A percentile compares a stretch with the other conserved stretches of the same genome.
Conservation (phyloP, 2,329 filamentous ascomycete genomes). For the Xylariaceae sp. region DNA sequence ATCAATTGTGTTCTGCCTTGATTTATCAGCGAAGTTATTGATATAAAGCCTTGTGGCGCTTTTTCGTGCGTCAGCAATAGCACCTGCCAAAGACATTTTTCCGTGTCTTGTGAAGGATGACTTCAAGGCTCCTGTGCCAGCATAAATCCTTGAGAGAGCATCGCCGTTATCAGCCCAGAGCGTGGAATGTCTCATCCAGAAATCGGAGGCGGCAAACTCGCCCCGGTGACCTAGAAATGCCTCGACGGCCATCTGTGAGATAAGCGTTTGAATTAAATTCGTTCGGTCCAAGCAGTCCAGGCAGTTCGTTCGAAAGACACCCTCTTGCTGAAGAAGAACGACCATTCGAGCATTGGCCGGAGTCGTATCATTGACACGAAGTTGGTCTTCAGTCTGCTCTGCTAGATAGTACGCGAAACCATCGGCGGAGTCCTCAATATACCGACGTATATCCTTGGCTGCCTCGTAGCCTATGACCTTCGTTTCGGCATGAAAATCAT, state of each 20-base stretch:
- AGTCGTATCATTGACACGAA: slow-evolving; percentile 35
- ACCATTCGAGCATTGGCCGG: slow-evolving; percentile 46
- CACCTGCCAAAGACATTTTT: slow-evolving; percentile 92
- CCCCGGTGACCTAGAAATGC: slow-evolving; percentile 72
- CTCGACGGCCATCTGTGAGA: slow-evolving; percentile 90
- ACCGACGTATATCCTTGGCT: slow-evolving; percentile 75
- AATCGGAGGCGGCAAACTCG: slow-evolving; percentile 68
- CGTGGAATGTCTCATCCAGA: slow-evolving; percentile 88
- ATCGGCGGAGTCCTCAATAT: slow-evolving; percentile 75
- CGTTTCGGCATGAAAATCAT: slow-evolving; percentile 95
- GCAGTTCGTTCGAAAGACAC: slow-evolving; percentile 94
- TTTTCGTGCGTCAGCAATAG: slow-evolving; percentile 91
- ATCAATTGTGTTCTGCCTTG: slow-evolving; percentile 90
- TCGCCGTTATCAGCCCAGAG: slow-evolving; percentile 98
- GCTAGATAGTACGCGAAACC: slow-evolving; percentile 91
- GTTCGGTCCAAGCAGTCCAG: slow-evolving; percentile 94
- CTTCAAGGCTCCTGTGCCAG: slow-evolving; percentile 91
- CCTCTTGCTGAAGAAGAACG: slow-evolving; percentile 83
- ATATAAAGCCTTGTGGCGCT: slow-evolving; percentile 92
- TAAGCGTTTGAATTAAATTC: slow-evolving; percentile 91
- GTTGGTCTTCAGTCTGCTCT: slow-evolving; percentile 61
- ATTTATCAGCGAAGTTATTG: slow-evolving; percentile 96
- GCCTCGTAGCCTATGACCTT: slow-evolving; percentile 86
- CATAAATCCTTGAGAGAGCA: slow-evolving; percentile 89
- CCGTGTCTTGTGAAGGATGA: slow-evolving; percentile 91